phyloP scores from a whole-genome alignment of 2,329 filamentous ascomycete species.

The Metarhizium humberi region DNA sequence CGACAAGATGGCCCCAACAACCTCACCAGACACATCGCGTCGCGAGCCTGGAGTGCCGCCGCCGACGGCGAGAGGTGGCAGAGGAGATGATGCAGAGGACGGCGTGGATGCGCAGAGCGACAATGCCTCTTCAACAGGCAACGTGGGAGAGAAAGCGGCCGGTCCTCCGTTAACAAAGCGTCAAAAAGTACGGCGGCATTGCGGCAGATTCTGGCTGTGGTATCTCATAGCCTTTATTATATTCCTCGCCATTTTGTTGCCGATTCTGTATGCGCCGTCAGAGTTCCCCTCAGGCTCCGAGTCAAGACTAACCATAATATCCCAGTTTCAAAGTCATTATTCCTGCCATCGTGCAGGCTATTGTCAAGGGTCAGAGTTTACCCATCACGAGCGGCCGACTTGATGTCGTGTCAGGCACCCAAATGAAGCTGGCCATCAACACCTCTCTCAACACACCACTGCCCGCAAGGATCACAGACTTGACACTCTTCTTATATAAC shows the following conservation, averaged over 20 bases:
- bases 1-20: not conserved
- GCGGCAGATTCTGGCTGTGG: constrained; percentile 31
- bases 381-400: constrained; percentile 27
- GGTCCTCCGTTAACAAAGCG: constrained; percentile 13
- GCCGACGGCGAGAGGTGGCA: not conserved
- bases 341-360: constrained; percentile 34
- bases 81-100: not conserved
- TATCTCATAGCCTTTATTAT: constrained; percentile 31
- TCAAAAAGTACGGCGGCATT: constrained; percentile 31
- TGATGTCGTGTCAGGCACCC: constrained; percentile 20
- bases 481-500: constrained; percentile 32
- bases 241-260: constrained; percentile 34
- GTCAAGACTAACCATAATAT: constrained; percentile 2
- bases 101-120: not conserved
- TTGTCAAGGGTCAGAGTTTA: constrained; percentile 31
- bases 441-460: constrained; percentile 29
- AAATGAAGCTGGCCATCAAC: constrained; percentile 25
- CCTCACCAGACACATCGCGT: not conserved
- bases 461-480: constrained; percentile 25
- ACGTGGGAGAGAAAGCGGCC: constrained; percentile 5
- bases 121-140: constrained; percentile 2
- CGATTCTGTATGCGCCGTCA: constrained; percentile 30
- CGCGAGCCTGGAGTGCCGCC: not conserved
- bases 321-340: constrained; percentile 35
- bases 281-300: not conserved